phyloP scores from a whole-genome alignment of 495 filamentous ascomycete species.

The Pyrenula massariospora region DNA sequence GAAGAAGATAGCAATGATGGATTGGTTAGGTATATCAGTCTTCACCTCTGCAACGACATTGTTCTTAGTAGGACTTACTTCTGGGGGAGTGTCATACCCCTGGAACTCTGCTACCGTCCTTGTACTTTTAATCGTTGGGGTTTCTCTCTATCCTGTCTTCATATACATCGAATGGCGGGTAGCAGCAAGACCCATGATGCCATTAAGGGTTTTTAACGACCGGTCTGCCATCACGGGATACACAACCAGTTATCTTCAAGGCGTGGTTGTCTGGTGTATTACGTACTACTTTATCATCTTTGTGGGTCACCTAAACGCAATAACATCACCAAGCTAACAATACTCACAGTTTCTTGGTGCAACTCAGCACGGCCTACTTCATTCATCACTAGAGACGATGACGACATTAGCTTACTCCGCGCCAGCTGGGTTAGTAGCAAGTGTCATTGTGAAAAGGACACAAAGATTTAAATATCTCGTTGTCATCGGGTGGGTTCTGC shows the following conservation, averaged over 20 bases:
- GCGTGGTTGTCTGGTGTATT: conserved; percentile 35
- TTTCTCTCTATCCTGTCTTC: conserved; percentile 24
- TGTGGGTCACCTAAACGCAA: conserved; percentile 45
- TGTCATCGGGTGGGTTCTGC: conserved; percentile 5
- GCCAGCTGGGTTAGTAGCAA: conserved; percentile 6
- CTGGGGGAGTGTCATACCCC: conserved; percentile 17
- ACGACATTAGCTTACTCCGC: conserved; percentile 6
- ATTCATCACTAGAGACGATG: conserved; percentile 6
- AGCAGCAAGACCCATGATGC: conserved; percentile 39
- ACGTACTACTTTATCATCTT: conserved; percentile 57
- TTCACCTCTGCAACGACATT: background rate
- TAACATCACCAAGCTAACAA: conserved; percentile 16
- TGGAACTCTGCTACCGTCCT: conserved; percentile 37
- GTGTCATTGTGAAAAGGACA: conserved; percentile 6
- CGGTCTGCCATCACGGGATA: conserved; percentile 21
- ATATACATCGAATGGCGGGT: conserved; percentile 31
- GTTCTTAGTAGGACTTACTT: background rate
- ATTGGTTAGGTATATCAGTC: background rate
- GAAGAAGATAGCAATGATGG: background rate
- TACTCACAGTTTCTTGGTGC: conserved; percentile 5
- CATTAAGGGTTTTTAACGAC: conserved; percentile 34
- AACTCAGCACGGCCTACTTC: conserved; percentile 3
- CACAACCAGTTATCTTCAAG: conserved; percentile 39
- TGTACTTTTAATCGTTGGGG: conserved; percentile 45
- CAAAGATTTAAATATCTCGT: conserved; percentile 7